Conservation (phyloP, 306 rosid genomes). For the Vigna unguiculata region DNA sequence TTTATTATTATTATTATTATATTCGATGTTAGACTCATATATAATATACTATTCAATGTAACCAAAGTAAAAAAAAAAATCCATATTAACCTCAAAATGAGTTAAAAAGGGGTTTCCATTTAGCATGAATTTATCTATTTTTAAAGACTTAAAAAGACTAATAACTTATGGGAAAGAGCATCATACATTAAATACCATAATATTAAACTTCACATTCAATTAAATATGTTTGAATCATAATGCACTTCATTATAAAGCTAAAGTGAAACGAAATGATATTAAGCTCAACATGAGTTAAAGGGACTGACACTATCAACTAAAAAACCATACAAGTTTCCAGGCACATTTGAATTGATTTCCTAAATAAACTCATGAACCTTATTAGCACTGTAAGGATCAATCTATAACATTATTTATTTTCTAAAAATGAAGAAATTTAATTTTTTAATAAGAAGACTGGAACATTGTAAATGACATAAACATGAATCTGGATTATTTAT, state of each 20-base stretch:
- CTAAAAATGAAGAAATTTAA: not conserved
- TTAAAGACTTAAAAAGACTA: too few relatives aligned
- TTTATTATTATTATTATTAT: too few relatives aligned
- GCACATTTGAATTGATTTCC: not conserved
- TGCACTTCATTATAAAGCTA: not conserved
- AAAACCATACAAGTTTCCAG: not conserved
- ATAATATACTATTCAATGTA: too few relatives aligned
- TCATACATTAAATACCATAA: too few relatives aligned
- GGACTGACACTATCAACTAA: not conserved
- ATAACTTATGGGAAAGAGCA: too few relatives aligned
- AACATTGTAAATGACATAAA: not conserved
- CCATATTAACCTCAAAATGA: not conserved
- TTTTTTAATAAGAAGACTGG: not conserved
- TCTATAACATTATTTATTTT: not conserved
- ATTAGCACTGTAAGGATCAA: not conserved
- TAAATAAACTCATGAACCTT: not conserved
- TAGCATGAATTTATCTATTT: not conserved
- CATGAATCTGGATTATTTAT: not conserved
- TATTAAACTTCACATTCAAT: too few relatives aligned
- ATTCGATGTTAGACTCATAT: too few relatives aligned
- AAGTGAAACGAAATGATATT: too few relatives aligned
- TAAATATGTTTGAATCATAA: too few relatives aligned
- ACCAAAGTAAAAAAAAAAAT: too few relatives aligned
- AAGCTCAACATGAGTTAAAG: too few relatives aligned
- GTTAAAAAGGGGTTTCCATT: not conserved